These are phyloP conservation scores for Bruguiera sexangula DNA, from an alignment of 345 rosid genomes.

Conservation along the genomic window DNA sequence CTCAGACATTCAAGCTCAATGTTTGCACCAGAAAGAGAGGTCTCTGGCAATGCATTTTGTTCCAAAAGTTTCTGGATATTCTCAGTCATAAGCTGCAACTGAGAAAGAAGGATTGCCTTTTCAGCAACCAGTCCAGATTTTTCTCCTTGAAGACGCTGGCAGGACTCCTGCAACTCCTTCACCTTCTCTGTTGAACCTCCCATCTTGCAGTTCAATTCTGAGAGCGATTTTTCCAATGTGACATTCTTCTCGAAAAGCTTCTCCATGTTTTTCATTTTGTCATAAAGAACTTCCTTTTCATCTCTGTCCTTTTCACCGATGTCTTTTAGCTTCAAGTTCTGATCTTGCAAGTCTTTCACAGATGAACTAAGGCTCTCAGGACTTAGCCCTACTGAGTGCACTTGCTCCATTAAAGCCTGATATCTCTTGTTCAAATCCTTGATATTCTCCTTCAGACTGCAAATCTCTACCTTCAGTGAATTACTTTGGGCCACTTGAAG, in stretches of 20 bases:
- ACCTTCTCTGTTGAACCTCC: conserved; percentile 22
- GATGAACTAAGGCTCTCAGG: conserved; percentile 21
- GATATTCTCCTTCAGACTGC: conserved; percentile 23
- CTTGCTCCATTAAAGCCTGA: conserved; percentile 20
- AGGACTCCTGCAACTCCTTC: conserved; percentile 46
- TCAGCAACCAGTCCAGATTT: conserved; percentile 27
- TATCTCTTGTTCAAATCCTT: conserved; percentile 22
- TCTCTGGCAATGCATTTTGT: conserved; percentile 22
- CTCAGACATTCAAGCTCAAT: conserved; percentile 27
- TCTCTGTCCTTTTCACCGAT: conserved; percentile 15
- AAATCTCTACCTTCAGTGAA: conserved; percentile 23
- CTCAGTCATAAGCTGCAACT: conserved; percentile 62
- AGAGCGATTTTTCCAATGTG: conserved; percentile 20
- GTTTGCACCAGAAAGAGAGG: conserved; percentile 25
- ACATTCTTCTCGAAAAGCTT: conserved; percentile 50
- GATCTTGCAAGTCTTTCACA: conserved; percentile 22
- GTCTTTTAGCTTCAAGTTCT: conserved; percentile 26
- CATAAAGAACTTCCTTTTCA: conserved; percentile 29
- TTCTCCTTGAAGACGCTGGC: conserved; percentile 47
- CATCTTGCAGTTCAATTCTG: conserved; percentile 17
- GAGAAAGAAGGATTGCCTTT: conserved; percentile 64
- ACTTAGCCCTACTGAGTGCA: conserved; percentile 16
- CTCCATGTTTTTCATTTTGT: conserved; percentile 57
- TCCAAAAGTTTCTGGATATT: conserved; percentile 27
- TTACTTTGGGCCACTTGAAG: conserved; percentile 19